These are phyloP conservation scores for Hansenula sp. DNA, from an alignment of 1,139 yeast genomes.

Conservation along the genomic window DNA sequence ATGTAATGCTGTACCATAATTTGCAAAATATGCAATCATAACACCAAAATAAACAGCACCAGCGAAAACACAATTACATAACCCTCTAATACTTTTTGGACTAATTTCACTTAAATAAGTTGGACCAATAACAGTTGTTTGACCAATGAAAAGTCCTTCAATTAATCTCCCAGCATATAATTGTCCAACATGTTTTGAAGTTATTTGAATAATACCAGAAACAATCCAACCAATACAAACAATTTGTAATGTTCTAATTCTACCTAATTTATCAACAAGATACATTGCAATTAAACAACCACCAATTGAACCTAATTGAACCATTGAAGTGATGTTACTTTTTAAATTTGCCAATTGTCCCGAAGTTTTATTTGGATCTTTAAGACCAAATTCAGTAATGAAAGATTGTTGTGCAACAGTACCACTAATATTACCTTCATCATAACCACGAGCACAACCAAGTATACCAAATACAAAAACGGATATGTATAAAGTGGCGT, in stretches of 20 bases:
- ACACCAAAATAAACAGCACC: conserved; percentile 39
- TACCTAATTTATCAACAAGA: conserved; percentile 50
- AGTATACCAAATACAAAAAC: conserved; percentile 52
- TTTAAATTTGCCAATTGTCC: conserved; percentile 39
- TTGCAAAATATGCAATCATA: conserved; percentile 46
- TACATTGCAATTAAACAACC: conserved; percentile 50
- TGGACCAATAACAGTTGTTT: conserved; percentile 55
- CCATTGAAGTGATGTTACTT: conserved; percentile 59
- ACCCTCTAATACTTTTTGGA: conserved; percentile 50
- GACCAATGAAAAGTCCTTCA: conserved; percentile 54
- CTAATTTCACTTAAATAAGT: conserved; percentile 49
- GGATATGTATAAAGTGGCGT: conserved; percentile 41
- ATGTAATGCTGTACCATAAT: conserved; percentile 36
- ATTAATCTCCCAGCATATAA: conserved; percentile 50
- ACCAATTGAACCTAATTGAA: conserved; percentile 55
- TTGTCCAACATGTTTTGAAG: conserved; percentile 42
- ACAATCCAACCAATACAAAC: conserved; percentile 39
- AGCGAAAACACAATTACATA: conserved; percentile 27
- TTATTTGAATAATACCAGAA: conserved; percentile 44
- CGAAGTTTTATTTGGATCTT: conserved; percentile 33
- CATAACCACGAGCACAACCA: conserved; percentile 60
- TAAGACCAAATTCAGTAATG: conserved; percentile 39
- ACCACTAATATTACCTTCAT: conserved; percentile 52
- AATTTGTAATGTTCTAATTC: conserved; percentile 47
- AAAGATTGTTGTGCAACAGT: conserved; percentile 42